Evolutionary conservation across 2,329 filamentous ascomycete genomes (phyloP), one percentile per base, ranked within the genome.

Genomic region (Helminthosporium solani): DNA sequence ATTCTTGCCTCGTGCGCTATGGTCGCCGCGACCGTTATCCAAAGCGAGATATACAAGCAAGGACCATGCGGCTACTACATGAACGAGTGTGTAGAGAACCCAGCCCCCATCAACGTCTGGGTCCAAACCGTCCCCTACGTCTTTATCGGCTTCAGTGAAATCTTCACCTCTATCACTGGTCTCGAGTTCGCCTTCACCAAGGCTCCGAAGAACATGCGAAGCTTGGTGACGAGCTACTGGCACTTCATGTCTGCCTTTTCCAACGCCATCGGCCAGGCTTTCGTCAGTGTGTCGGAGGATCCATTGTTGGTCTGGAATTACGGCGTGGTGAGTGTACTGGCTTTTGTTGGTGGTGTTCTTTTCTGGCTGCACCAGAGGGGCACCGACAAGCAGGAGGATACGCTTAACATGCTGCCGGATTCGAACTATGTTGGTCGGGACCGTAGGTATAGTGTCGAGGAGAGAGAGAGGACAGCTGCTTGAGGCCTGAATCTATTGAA

Each of bases 141-240:
- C 7, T 68, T 83, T 2, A 75, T 80, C 46, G 80, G 75, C 50
- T 74, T 82, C 49, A 79, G 78, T 2, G 80, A 82, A 60, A 82
- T 81, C 58, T 77, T 82, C 52, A 75, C 78, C 2, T 79, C 75
- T 9, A 76, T 83, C 47, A 83, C 80, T 3, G 83, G 83, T 1
- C 81, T 87, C 53, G 87, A 90, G 65, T 89, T 88, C 53, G 87
- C 87, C 27, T 90, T 84, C 73, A 85, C 84, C 66, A 88, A 89
- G 70, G 86, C 86, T 0, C 87, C 87, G 20, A 82, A 80, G 61
- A 90, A 89, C 74, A 91, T 91, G 87, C 84, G 86, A 54, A 87
- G 84, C 1, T 76, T 90, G n/a, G 85, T 91, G 11, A 77, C 74
- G 68, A 80, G 81, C 16, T 75, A 90, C 58, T 84, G 84, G 62